A percentile compares a stretch with the other conserved stretches of the same genome.
These are phyloP conservation scores for Usnea hakonensis DNA, from an alignment of 495 filamentous ascomycete genomes.

Conservation along the genomic window DNA sequence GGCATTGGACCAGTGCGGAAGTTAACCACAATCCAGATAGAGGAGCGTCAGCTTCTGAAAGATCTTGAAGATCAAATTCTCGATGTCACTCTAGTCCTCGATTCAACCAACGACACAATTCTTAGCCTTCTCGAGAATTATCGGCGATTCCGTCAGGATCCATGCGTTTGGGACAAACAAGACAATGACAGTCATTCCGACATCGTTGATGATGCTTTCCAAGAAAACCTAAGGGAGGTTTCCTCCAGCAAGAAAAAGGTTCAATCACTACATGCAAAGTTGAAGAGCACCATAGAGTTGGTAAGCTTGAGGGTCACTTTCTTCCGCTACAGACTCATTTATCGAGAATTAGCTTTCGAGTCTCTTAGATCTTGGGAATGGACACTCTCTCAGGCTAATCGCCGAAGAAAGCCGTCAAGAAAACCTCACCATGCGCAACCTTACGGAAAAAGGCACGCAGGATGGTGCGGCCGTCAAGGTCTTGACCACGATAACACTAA, in stretches of 20 bases:
- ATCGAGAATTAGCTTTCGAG: constrained; percentile 18
- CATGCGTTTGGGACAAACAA: too few species aligned
- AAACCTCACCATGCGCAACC: constrained; percentile 19
- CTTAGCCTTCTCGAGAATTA: constrained; percentile 11
- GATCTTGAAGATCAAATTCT: constrained; percentile 24
- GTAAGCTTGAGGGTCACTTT: constrained; percentile 13
- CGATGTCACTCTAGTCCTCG: constrained; percentile 17
- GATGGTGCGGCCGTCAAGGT: constrained; percentile 35
- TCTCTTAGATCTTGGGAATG: constrained; percentile 24
- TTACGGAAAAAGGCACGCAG: constrained; percentile 27
- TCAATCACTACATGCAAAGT: constrained; percentile 18
- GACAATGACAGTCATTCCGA: too few species aligned
- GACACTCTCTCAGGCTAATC: constrained; percentile 17
- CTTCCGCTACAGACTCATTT: background rate
- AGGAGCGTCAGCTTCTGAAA: constrained; percentile 21
- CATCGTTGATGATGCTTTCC: constrained; percentile 9
- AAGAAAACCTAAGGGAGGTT: too few species aligned
- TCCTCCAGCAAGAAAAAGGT: too few species aligned
- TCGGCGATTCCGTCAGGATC: constrained; percentile 8
- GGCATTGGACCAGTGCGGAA: too few species aligned
- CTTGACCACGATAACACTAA: constrained; percentile 30
- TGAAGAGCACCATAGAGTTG: constrained; percentile 16
- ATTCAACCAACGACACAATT: constrained; percentile 19
- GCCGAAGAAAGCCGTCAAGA: constrained; percentile 18
- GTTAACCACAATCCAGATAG: too few species aligned